Evolutionary conservation across 1,139 yeast genomes (phyloP).

Genomic region (Geotrichum macrosporum): DNA sequence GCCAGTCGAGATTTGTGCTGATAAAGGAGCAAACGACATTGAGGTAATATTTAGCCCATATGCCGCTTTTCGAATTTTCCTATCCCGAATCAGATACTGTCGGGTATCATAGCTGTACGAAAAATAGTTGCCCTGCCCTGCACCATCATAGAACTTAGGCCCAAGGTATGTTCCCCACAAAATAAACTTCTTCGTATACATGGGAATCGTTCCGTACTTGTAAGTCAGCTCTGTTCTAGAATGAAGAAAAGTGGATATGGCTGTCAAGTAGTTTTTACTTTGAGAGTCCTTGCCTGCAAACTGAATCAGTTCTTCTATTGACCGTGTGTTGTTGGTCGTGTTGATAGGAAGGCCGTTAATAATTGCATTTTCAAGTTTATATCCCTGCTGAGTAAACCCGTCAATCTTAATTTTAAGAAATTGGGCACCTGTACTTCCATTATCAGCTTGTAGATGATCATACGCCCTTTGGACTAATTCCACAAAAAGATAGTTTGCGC

Average conservation of each 20-base stretch:
- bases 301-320: neutral
- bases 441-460: neutral
- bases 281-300: neutral
- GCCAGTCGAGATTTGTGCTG: slow-evolving; percentile 2
- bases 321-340: neutral
- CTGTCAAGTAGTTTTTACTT: neutral
- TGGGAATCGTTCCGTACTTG: slow-evolving; percentile 3
- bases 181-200: slow-evolving; percentile 7
- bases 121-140: slow-evolving; percentile 2
- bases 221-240: slow-evolving; percentile 4
- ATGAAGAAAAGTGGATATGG: neutral
- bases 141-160: neutral
- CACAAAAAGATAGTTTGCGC: slow-evolving; percentile 9
- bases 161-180: slow-evolving; percentile 1
- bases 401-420: neutral
- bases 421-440: neutral
- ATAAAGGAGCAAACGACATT: neutral
- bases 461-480: neutral
- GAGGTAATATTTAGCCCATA: neutral
- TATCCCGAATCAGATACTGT: neutral
- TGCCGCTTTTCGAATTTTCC: neutral
- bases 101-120: slow-evolving; percentile 11
- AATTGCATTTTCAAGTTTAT: neutral
- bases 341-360: neutral
- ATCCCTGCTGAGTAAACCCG: neutral